These are phyloP conservation scores for Tulasnella calospora DNA, from an alignment of 768 basidiomycete genomes.

Conservation along the genomic window DNA sequence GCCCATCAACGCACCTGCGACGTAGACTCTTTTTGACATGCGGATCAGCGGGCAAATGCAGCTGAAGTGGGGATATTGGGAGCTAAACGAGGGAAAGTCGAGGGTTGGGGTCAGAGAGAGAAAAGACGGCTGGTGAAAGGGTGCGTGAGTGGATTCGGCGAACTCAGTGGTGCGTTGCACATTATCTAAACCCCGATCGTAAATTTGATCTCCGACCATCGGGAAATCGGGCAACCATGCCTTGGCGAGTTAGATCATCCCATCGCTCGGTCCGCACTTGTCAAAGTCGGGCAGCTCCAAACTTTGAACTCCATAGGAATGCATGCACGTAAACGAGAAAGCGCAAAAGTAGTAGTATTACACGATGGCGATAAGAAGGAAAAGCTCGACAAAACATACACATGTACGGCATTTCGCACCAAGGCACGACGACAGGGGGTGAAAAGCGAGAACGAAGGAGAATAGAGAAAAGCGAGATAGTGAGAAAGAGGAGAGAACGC, in stretches of 20 bases:
- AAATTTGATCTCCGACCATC: neutral
- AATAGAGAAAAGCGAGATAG: constrained; percentile 1
- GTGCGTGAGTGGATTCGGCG: neutral
- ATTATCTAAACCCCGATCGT: neutral
- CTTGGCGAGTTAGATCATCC: neutral
- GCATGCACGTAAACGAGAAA: neutral
- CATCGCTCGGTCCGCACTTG: neutral
- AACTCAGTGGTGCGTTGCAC: neutral
- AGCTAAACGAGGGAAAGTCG: neutral
- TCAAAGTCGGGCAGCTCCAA: neutral
- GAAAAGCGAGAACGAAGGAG: neutral
- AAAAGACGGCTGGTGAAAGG: neutral
- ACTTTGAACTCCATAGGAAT: neutral
- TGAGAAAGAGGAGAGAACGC: neutral
- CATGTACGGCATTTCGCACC: neutral
- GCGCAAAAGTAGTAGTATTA: neutral
- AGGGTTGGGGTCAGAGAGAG: neutral
- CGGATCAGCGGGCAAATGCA: neutral
- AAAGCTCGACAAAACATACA: neutral
- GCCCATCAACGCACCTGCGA: neutral
- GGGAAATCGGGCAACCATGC: neutral
- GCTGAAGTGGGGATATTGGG: neutral
- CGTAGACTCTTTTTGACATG: neutral
- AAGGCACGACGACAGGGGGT: neutral
- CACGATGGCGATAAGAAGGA: neutral